Evolutionary conservation across 2,329 filamentous ascomycete genomes (phyloP), one percentile per base, ranked within the genome.

Genomic region (Ceratocystis cubensis): DNA sequence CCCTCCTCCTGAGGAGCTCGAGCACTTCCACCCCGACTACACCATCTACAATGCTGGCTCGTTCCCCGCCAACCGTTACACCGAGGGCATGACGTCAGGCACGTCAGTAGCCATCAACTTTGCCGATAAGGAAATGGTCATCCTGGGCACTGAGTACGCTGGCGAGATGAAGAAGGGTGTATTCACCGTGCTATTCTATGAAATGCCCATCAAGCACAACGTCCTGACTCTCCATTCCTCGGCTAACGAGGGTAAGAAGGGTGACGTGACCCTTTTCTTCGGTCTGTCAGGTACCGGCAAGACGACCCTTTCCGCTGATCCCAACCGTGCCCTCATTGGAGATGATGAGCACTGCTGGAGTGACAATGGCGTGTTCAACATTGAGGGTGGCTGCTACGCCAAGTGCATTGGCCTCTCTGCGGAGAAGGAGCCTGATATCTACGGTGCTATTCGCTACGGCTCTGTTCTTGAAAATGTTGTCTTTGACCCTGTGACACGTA

Each of bases 321-420:
- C 92, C 73, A 95, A 96, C 83, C 92, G 94, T 76, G 87, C 89
- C 71, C 81, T 99, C 74, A 99, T 99, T 73, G 94, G 94, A 76
- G 94, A 99, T 73, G 94, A 99, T 75, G 94, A 99, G 87, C 94
- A 99, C 85, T 97, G 94, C 88, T 99, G 94, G 94, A 92, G 87
- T 72, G 94, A 99, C 76, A 85, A 79, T 67, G 94, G 94, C 77
- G 87, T 99, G 76, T 99, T 99, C 88, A 99, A 99, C 85, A 99
- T 99, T 68, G 94, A 99, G 81, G 94, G 94, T 73, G 94, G 94
- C 71, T 99, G 94, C 85, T 99, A 99, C 80, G 94, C 94, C 78
- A 99, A 99, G 87, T 93, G 88, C 78, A 93, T 99, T 75, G 93
- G 93, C 71, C 87, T 99, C 67, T 96, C 94, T 25, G 92, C 88